Evolutionary conservation across 768 basidiomycete genomes (phyloP).

Genomic region (Lactarius sanguifluus): DNA sequence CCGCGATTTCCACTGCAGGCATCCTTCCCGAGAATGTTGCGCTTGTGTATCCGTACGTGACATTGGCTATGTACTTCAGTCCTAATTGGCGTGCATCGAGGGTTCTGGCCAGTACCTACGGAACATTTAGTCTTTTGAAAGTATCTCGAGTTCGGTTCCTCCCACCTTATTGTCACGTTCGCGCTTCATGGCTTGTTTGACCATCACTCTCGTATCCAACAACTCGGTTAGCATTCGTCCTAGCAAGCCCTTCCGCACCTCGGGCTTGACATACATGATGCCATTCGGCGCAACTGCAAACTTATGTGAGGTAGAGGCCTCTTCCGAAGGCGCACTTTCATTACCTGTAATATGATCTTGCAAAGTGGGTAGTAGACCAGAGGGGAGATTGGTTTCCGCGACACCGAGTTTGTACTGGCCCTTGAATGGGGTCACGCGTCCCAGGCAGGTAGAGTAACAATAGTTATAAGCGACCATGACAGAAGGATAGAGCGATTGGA

Average conservation of each 20-base stretch:
- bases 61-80: constrained; percentile 91
- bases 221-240: constrained; percentile 91
- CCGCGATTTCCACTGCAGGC: constrained; percentile 98
- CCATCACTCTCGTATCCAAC: constrained; percentile 95
- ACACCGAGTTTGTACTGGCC: constrained; percentile 89
- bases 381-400: constrained; percentile 62
- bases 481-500: constrained; percentile 94
- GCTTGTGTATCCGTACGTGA: constrained; percentile 94
- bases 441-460: constrained; percentile 95
- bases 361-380: constrained; percentile 66
- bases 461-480: constrained; percentile 99
- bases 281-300: constrained; percentile 88
- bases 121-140: not conserved
- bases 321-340: constrained; percentile 24
- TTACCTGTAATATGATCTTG: constrained; percentile 76
- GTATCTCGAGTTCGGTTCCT: constrained; percentile 10
- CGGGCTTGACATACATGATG: constrained; percentile 86
- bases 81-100: constrained; percentile 91
- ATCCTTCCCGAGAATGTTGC: constrained; percentile 95
- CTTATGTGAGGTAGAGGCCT: not conserved
- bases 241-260: constrained; percentile 80
- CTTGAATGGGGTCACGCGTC: constrained; percentile 83
- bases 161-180: constrained; percentile 71
- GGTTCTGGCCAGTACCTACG: constrained; percentile 67
- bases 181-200: constrained; percentile 94